Evolutionary conservation across 495 filamentous ascomycete genomes (phyloP).

Genomic region (Aspergillus indologenus): DNA sequence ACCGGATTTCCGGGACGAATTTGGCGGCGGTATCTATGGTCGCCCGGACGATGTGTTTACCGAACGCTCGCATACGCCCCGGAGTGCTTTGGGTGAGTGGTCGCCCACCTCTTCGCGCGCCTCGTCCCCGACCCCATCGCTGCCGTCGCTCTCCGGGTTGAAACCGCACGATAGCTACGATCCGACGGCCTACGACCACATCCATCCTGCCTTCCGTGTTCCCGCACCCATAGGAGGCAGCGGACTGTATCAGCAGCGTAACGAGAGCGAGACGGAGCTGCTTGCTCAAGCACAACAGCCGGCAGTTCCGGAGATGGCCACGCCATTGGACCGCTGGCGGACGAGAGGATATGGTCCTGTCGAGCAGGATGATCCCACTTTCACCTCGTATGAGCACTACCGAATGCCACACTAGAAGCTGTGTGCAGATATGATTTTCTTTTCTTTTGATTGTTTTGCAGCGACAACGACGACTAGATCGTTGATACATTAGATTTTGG

Average conservation of each 20-base stretch:
- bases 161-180: constrained; percentile 32
- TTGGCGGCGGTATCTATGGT: constrained; percentile 77
- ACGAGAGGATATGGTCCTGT: constrained; percentile 49
- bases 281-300: constrained; percentile 43
- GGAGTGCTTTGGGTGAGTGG: constrained; percentile 48
- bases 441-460: constrained; percentile 1
- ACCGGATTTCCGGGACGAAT: constrained; percentile 81
- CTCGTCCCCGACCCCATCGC: constrained; percentile 43
- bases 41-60: constrained; percentile 60
- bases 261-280: constrained; percentile 47
- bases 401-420: constrained; percentile 24
- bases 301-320: constrained; percentile 22
- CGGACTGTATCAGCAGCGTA: constrained; percentile 33
- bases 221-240: constrained; percentile 20
- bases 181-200: constrained; percentile 18
- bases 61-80: constrained; percentile 64
- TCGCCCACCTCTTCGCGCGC: constrained; percentile 45
- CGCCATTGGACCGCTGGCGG: constrained; percentile 46
- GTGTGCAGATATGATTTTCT: constrained; percentile 6
- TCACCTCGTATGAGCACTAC: constrained; percentile 44
- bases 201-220: constrained; percentile 40
- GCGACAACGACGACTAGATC: not conserved
- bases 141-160: constrained; percentile 28
- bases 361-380: constrained; percentile 34
- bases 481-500: not conserved